A percentile compares a stretch with the other conserved stretches of the same genome.
Conservation (phyloP, 2,329 filamentous ascomycete species). For the Huntiella abstrusa region DNA sequence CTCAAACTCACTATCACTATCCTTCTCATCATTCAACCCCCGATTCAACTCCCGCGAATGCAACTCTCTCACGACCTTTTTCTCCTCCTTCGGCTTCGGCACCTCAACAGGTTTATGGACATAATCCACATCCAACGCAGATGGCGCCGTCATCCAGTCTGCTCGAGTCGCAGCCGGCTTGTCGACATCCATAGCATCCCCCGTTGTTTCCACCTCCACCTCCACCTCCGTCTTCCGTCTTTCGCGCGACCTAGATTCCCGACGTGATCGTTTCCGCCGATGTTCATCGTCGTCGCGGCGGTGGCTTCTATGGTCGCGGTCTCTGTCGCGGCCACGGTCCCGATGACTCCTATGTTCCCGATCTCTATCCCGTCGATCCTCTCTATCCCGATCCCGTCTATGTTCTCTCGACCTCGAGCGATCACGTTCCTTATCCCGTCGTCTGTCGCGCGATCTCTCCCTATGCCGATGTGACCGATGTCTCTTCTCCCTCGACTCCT, state of each 20-base stretch:
- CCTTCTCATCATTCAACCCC: slow-evolving; percentile 23
- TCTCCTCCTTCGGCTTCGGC: slow-evolving; percentile 28
- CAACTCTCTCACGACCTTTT: slow-evolving; percentile 43
- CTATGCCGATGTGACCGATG: slow-evolving; percentile 12
- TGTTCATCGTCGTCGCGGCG: slow-evolving; percentile 19
- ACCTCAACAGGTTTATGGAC: slow-evolving; percentile 42
- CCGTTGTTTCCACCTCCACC: not conserved
- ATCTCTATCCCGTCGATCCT: slow-evolving; percentile 23
- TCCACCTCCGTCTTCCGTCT: not conserved
- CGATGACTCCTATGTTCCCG: slow-evolving; percentile 17
- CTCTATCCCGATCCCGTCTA: slow-evolving; percentile 2
- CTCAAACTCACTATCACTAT: slow-evolving; percentile 36
- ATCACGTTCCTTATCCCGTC: slow-evolving; percentile 13
- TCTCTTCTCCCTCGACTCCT: slow-evolving; percentile 14
- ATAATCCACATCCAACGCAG: slow-evolving; percentile 68
- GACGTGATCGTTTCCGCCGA: slow-evolving; percentile 12
- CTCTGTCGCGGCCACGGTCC: slow-evolving; percentile 1
- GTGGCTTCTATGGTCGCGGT: not conserved
- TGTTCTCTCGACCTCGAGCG: slow-evolving; percentile 14
- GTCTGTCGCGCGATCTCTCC: slow-evolving; percentile 13
- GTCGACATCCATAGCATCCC: slow-evolving; percentile 14
- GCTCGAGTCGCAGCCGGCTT: slow-evolving; percentile 42
- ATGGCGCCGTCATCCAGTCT: slow-evolving; percentile 86
- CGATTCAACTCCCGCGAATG: slow-evolving; percentile 69
- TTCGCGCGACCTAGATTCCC: not conserved